Evolutionary conservation across 2,329 filamentous ascomycete species (phyloP), one percentile per base, ranked within the genome.

Genomic region (Passalora sequoiae): DNA sequence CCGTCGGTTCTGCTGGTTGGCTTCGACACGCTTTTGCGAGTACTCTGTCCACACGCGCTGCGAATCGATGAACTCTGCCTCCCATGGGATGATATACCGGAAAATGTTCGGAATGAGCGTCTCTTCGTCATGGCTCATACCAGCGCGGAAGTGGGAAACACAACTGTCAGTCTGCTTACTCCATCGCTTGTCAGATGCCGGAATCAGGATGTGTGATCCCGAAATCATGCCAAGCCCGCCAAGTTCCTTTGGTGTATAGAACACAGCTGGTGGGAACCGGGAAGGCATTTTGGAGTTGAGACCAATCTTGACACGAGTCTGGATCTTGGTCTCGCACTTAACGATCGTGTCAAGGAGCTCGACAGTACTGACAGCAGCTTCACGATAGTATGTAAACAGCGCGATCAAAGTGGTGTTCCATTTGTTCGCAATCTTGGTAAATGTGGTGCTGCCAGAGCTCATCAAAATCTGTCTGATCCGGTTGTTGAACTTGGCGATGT

Each of bases 381-480:
- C 92, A 64, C 92, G 87, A 64, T 98, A 98, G 68, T 98, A 98
- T 0, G 92, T 97, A 70, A 98, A 98, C 19, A 98, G 77, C 1
- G 92, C 89, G 60, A 98, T 98, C 55, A 98, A 69, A 1, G 88
- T 92, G 0, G 92, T 98, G 68, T 98, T 98, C 92, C 94, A 98
- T 71, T 98, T 98, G 71, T 98, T 98, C 35, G 94, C 92, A 61
- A 98, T 98, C 77, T 98, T 98, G 33, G 92, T 98, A 70, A 98
- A 98, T 0, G 92, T 98, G 0, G 92, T 98, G 4, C 88, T 95
- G n/a, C 92, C 94, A 46, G 92, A 97, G 8, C 91, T 97, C 92
- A 98, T 98, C 44, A 98, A 76, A 63, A 98, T 98, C 62, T 98
- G 92, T 47, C 92, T 82, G 61, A 98, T 98, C 30, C 94, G 83